Conservation (phyloP, 305 asterid species). For the Withania somnifera region DNA sequence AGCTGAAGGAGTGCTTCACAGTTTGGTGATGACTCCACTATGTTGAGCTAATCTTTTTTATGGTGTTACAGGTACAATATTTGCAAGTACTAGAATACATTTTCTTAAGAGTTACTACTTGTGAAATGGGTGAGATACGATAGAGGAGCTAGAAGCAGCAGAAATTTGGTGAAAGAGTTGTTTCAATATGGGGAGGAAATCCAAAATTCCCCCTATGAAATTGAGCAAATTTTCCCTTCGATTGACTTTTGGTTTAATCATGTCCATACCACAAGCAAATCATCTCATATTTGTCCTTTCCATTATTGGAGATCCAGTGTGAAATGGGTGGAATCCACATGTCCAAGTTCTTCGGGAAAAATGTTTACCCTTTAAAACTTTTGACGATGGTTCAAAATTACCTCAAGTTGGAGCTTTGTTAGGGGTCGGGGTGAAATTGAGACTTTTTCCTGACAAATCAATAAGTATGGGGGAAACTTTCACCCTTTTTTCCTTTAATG, state of each 20-base stretch:
- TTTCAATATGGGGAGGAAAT: not conserved
- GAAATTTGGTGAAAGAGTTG: not conserved
- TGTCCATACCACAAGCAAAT: not conserved
- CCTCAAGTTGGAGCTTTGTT: not conserved
- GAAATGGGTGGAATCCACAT: not conserved
- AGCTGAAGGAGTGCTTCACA: not conserved
- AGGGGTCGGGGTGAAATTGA: not conserved
- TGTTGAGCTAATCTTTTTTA: not conserved
- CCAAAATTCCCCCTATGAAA: not conserved
- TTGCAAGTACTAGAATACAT: not conserved
- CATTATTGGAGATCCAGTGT: not conserved
- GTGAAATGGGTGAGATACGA: not conserved
- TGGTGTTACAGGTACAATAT: not conserved
- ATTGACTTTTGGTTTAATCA: not conserved
- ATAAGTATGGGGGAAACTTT: not conserved
- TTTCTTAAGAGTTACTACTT: not conserved
- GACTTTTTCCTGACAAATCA: not conserved
- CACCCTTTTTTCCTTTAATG: not conserved
- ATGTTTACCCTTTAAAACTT: not conserved
- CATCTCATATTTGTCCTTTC: not conserved
- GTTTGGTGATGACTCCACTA: not conserved
- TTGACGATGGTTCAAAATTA: not conserved
- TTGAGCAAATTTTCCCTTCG: not conserved
- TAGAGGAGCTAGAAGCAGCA: not conserved
- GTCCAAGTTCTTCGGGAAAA: not conserved